These are phyloP conservation scores for Iris pallida DNA, from an alignment of 116 monocot species.

Conservation along the genomic window DNA sequence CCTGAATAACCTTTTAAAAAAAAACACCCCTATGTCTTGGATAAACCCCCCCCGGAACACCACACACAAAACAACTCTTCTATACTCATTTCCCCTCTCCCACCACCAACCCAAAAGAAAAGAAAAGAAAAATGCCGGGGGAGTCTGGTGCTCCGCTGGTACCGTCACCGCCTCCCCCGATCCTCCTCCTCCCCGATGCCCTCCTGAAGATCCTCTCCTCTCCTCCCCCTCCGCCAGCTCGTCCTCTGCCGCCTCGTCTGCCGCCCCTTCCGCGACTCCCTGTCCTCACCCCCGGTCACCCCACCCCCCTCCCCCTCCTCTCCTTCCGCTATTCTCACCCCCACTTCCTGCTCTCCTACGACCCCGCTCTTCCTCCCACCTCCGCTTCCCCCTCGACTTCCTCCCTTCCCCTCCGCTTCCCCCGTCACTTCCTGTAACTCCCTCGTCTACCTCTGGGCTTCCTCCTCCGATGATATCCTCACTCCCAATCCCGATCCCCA, in stretches of 20 bases:
- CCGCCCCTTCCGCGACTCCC: slow-evolving; percentile 29
- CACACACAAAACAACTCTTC: too few species aligned
- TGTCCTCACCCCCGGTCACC: slow-evolving; percentile 38
- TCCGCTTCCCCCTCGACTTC: slow-evolving; percentile 41
- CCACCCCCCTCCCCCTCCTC: slow-evolving; percentile 7
- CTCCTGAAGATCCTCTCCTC: slow-evolving; percentile 29
- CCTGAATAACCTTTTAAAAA: too few species aligned
- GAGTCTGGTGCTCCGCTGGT: background rate
- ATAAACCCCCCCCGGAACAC: too few species aligned
- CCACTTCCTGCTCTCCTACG: slow-evolving; percentile 38
- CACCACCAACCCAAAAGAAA: background rate
- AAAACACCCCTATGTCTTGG: too few species aligned
- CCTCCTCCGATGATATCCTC: slow-evolving; percentile 8
- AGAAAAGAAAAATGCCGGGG: too few species aligned
- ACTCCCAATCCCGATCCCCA: background rate
- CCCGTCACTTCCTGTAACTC: slow-evolving; percentile 47
- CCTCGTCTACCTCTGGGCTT: slow-evolving; percentile 61
- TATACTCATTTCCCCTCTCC: too few species aligned
- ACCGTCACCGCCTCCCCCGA: slow-evolving; percentile 4
- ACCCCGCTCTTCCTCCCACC: slow-evolving; percentile 41
- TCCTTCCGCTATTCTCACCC: slow-evolving; percentile 15
- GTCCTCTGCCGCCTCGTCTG: slow-evolving; percentile 36
- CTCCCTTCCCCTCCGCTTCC: slow-evolving; percentile 38
- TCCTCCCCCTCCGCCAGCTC: slow-evolving; percentile 18
- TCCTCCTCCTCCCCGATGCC: slow-evolving; percentile 38